Evolutionary conservation across 2,329 filamentous ascomycete species (phyloP), one percentile per base, ranked within the genome.

Genomic region (Cladosporium sp.): DNA sequence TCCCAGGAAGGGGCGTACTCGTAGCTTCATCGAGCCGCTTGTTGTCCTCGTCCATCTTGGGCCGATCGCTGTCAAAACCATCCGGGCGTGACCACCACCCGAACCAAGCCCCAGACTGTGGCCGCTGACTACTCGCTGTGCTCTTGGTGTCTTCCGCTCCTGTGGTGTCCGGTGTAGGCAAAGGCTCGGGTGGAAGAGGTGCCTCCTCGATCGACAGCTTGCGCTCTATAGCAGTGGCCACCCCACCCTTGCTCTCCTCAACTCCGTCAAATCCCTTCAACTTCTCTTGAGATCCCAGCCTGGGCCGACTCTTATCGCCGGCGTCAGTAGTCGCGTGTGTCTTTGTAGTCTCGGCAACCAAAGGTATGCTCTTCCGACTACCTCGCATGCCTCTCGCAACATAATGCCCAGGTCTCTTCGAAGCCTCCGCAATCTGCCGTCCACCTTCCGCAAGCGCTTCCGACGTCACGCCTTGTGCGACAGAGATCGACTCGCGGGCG

Each of bases 71-170:
- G 19, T 57, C 59, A 53, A 75, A 75, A 1, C 70, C 74, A 58
- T 77, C 75, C 5, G 75, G 75, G 31, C 73, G 62, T 11, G 74
- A 77, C 75, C 75, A 77, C 74, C 74, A 77, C 37, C 52, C 52
- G 9, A 71, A 70, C 74, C 74, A 77, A 10, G 66, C 65, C 54
- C 59, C 61, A 0, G 59, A 57, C 38, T 63, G 57, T 35, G 59
- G 61, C 35, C 56, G 57, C 43, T 54, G 44, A 35, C 60, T 59
- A 19, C 57, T 57, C 9, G 46, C 16, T 52, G 53, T 43, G 45
- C 49, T 56, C 22, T 59, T 53, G 35, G 43, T 40, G 8, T 60
- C 59, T 44, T 63, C 58, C 16, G 49, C 45, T 42, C 55, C 58
- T 4, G 50, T 50, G 31, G 62, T 58, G 6, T 60, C 58, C 42